A percentile compares a stretch with the other conserved stretches of the same genome.
phyloP scores from a whole-genome alignment of 805 yeast species.

The Ogataea ganodermae region DNA sequence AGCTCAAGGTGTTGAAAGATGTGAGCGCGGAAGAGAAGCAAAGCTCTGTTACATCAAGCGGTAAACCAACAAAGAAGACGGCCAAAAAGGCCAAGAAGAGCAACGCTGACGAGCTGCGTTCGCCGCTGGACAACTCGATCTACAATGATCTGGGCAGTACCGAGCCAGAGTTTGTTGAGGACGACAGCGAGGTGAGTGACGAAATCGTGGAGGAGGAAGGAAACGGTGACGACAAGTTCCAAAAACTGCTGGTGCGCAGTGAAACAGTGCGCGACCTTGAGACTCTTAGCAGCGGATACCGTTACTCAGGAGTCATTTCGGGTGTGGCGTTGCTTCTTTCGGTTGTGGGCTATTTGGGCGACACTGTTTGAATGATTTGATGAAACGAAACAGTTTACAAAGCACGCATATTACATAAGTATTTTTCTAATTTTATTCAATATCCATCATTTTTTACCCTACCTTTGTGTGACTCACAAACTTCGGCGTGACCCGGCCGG shows the following conservation, averaged over 20 bases:
- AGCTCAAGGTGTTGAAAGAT: conserved; percentile 28
- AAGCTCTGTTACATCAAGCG: neutral
- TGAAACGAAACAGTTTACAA: neutral
- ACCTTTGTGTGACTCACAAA: neutral
- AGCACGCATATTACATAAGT: neutral
- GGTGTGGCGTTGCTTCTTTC: conserved; percentile 51
- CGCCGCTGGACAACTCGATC: conserved; percentile 47
- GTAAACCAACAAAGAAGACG: conserved; percentile 23
- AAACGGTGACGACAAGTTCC: conserved; percentile 32
- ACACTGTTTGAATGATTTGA: conserved; percentile 30
- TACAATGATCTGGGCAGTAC: conserved; percentile 43
- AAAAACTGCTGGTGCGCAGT: conserved; percentile 43
- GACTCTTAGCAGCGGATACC: conserved; percentile 39
- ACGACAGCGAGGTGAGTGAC: conserved; percentile 30
- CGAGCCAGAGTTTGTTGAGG: conserved; percentile 21
- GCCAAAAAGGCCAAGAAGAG: conserved; percentile 21
- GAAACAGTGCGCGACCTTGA: conserved; percentile 36
- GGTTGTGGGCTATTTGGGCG: conserved; percentile 60
- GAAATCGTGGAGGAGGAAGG: conserved; percentile 34
- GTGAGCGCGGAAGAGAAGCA: conserved; percentile 8
- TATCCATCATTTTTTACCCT: neutral
- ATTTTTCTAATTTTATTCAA: neutral
- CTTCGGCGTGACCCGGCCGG: neutral
- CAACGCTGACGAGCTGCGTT: conserved; percentile 33
- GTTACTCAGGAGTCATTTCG: conserved; percentile 43